These are phyloP conservation scores for Talinum fruticosum DNA, from an alignment of 148 eudicot species.

Conservation along the genomic window DNA sequence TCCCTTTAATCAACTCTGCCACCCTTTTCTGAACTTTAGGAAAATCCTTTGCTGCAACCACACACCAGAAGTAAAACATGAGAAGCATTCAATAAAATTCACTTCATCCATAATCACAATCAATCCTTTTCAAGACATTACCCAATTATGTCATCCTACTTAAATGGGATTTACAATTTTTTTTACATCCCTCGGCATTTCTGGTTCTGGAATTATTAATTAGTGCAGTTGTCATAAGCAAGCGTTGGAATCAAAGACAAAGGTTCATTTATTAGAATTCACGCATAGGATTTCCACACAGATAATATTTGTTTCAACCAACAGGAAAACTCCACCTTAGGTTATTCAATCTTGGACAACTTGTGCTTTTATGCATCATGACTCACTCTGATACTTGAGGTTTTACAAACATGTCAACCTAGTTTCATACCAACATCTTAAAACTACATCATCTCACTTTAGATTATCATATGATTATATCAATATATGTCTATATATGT, in stretches of 20 bases:
- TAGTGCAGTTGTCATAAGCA: not conserved
- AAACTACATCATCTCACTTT: no score
- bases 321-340: not conserved
- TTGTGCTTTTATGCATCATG: not conserved
- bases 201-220: not conserved
- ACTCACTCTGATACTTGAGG: no score
- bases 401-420: not conserved
- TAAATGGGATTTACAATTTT: not conserved
- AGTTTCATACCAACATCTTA: no score
- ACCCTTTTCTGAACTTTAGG: constrained; percentile 67
- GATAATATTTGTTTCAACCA: not conserved
- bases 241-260: not conserved
- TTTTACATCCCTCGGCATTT: not conserved
- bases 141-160: not conserved
- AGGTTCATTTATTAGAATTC: not conserved
- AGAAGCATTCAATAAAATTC: constrained; percentile 7
- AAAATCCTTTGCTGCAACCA: constrained; percentile 79
- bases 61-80: constrained; percentile 10
- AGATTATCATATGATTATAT: no score
- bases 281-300: not conserved
- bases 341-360: not conserved
- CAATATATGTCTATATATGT: no score
- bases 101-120: not conserved
- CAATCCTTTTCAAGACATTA: not conserved
- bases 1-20: constrained; percentile 79